phyloP scores from a whole-genome alignment of 2,329 filamentous ascomycete species.

The Hirsutella thompsonii region DNA sequence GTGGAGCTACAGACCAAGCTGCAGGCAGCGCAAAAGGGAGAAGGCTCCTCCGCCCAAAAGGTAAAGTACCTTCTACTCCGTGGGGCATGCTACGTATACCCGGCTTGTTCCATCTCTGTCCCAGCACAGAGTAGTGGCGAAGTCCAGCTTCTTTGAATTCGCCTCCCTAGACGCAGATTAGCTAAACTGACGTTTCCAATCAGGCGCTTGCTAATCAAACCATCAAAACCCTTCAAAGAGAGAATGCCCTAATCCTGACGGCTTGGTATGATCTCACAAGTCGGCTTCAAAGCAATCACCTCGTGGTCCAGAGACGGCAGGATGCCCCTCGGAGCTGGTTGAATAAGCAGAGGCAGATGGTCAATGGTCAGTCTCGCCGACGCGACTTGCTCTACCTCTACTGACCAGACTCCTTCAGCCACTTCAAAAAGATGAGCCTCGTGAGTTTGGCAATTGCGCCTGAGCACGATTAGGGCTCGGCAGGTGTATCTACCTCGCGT shows the following conservation, averaged over 20 bases:
- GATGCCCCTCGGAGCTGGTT: conserved; percentile 73
- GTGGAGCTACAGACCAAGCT: conserved; percentile 41
- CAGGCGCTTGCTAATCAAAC: conserved; percentile 39
- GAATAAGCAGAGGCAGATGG: conserved; percentile 66
- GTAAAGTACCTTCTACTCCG: no score
- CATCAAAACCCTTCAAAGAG: conserved; percentile 59
- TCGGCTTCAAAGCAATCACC: conserved; percentile 70
- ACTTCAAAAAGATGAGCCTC: conserved; percentile 25
- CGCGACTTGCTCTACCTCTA: conserved; percentile 30
- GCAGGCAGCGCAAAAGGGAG: conserved; percentile 37
- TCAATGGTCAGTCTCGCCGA: conserved; percentile 41
- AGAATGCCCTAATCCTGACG: conserved; percentile 67
- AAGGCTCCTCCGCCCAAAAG: conserved; percentile 36
- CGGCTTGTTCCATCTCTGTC: no score
- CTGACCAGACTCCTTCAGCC: conserved; percentile 26
- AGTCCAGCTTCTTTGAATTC: no score
- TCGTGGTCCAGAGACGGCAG: conserved; percentile 61
- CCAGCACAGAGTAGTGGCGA: no score
- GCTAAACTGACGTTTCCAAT: background rate
- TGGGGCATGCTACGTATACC: no score
- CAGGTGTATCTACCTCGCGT: background rate
- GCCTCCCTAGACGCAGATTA: background rate
- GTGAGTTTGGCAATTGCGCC: background rate
- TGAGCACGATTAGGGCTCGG: background rate
- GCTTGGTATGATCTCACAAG: conserved; percentile 77